phyloP scores from a whole-genome alignment of 2,329 filamentous ascomycete genomes.

The Aureobasidium sp. region DNA sequence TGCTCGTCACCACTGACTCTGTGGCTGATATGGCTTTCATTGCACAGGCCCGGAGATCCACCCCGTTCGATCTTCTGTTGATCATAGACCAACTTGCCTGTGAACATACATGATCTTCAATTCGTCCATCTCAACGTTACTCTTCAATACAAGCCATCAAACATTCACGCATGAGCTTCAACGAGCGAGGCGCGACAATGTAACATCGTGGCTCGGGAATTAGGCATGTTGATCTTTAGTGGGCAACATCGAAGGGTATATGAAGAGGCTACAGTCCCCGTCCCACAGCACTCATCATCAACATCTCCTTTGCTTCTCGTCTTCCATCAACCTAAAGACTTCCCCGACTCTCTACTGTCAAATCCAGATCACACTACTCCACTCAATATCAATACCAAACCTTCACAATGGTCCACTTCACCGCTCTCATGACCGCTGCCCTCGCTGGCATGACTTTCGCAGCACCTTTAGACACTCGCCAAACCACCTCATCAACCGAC shows the following conservation, averaged over 20 bases:
- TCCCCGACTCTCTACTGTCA: not conserved
- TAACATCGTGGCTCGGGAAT: too few species aligned
- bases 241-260: not conserved
- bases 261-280: not conserved
- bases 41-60: too few species aligned
- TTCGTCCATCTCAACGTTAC: too few species aligned
- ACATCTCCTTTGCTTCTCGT: not conserved
- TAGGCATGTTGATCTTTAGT: not conserved
- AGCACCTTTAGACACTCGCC: not conserved
- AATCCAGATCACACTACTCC: too few species aligned
- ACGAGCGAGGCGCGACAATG: too few species aligned
- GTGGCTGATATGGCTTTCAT: too few species aligned
- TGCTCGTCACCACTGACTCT: too few species aligned
- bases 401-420: not conserved
- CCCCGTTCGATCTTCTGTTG: too few species aligned
- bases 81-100: too few species aligned
- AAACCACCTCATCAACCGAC: not conserved
- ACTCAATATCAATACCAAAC: not conserved
- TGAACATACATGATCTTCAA: too few species aligned
- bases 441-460: not conserved
- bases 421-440: not conserved
- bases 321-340: not conserved
- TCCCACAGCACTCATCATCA: not conserved
- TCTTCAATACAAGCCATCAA: too few species aligned
- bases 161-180: too few species aligned